Conservation (phyloP, 2,329 filamentous ascomycete genomes). For the Scedosporium aurantiacum region DNA sequence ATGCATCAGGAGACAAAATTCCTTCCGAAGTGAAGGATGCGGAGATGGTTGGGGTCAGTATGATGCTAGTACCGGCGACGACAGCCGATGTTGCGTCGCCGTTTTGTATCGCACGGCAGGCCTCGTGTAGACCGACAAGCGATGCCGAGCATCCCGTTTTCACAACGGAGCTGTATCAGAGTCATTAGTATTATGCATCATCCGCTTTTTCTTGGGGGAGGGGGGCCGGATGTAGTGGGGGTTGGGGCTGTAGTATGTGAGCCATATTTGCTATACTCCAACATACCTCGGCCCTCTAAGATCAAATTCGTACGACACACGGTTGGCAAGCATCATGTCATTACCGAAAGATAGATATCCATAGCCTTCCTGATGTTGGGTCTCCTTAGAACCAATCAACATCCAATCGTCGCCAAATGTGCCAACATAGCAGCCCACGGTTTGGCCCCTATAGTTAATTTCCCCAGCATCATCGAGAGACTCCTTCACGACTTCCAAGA, state of each 20-base stretch:
- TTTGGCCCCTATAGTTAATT: neutral
- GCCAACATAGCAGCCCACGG: constrained; percentile 10
- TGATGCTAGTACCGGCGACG: constrained; percentile 22
- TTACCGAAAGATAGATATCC: constrained; percentile 12
- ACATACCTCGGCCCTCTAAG: constrained; percentile 20
- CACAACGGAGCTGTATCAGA: constrained; percentile 15
- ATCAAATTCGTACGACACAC: constrained; percentile 21
- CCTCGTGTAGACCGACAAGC: constrained; percentile 20
- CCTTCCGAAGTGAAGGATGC: constrained; percentile 12
- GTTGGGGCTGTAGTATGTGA: too few species aligned
- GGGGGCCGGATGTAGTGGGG: too few species aligned
- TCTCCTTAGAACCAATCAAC: constrained; percentile 7
- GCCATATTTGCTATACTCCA: too few species aligned
- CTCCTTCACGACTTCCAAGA: constrained; percentile 18
- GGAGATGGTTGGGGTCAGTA: constrained; percentile 18
- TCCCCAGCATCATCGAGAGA: constrained; percentile 10
- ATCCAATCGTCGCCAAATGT: constrained; percentile 11
- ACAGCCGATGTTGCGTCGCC: constrained; percentile 19
- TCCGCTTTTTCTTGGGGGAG: too few species aligned
- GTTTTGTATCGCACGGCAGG: constrained; percentile 16
- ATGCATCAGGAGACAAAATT: constrained; percentile 36
- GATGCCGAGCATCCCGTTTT: constrained; percentile 28
- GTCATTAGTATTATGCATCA: neutral
- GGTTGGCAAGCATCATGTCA: constrained; percentile 20
- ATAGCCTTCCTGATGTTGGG: constrained; percentile 8